A percentile compares a stretch with the other conserved stretches of the same genome.
phyloP scores from a whole-genome alignment of 2,329 filamentous ascomycete genomes.

The Penicillium sp. region DNA sequence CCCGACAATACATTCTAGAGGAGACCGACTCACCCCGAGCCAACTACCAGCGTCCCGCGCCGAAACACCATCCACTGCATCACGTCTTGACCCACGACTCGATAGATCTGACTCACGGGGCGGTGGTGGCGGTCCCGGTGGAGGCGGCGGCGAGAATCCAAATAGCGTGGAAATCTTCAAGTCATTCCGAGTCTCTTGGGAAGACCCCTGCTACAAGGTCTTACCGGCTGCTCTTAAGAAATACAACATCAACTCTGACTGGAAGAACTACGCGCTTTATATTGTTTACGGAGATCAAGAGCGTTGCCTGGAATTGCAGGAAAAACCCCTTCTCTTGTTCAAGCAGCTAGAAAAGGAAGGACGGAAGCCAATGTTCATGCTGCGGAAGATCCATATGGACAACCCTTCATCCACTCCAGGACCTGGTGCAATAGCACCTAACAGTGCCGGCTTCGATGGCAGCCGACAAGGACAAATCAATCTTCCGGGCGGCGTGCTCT shows the following conservation, averaged over 20 bases:
- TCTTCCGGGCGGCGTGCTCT: slow-evolving; percentile 34
- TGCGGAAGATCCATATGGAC: slow-evolving; percentile 62
- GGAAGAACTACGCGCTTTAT: slow-evolving; percentile 95
- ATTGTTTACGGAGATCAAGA: slow-evolving; percentile 99
- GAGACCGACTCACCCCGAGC: slow-evolving; percentile 35
- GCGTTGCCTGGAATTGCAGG: slow-evolving; percentile 83
- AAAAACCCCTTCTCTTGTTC: slow-evolving; percentile 92
- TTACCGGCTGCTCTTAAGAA: slow-evolving; percentile 93
- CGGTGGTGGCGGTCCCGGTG: slow-evolving; percentile 20
- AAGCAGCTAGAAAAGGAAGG: slow-evolving; percentile 97
- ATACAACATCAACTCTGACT: slow-evolving; percentile 97
- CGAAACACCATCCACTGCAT: slow-evolving; percentile 30
- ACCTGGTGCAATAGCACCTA: slow-evolving; percentile 26
- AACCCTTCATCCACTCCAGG: slow-evolving; percentile 21
- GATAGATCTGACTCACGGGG: slow-evolving; percentile 29
- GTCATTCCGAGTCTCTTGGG: slow-evolving; percentile 95
- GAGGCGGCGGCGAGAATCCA: slow-evolving; percentile 20
- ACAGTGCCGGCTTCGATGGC: slow-evolving; percentile 32
- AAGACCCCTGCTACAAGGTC: slow-evolving; percentile 97
- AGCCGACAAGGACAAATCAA: slow-evolving; percentile 32
- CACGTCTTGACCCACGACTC: slow-evolving; percentile 11
- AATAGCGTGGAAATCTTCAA: slow-evolving; percentile 91
- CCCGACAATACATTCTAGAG: slow-evolving; percentile 27
- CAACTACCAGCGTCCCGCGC: slow-evolving; percentile 31
- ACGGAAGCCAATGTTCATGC: slow-evolving; percentile 99